Conservation (phyloP, 805 yeast genomes). For the Candida yuanshanica region DNA sequence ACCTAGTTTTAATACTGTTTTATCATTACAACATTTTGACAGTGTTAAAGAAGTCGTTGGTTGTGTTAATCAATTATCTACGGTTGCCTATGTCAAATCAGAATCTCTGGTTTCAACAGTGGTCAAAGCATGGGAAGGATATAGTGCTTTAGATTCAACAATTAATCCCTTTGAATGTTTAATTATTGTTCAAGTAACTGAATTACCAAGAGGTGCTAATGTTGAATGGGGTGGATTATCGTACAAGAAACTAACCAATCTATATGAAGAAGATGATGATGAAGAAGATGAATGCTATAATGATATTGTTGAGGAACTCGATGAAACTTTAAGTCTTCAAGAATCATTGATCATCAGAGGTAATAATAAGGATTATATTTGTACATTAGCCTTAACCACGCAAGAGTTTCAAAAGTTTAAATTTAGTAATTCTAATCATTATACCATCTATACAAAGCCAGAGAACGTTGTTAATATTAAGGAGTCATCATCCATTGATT, state of each 20-base stretch:
- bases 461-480: slow-evolving; percentile 2
- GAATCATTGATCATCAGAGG: slow-evolving; percentile 7
- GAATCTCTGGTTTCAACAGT: slow-evolving; percentile 26
- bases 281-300: slow-evolving; percentile 23
- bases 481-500: slow-evolving; percentile 17
- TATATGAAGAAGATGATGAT: slow-evolving; percentile 39
- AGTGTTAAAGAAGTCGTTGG: slow-evolving; percentile 54
- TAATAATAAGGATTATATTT: slow-evolving; percentile 14
- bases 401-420: slow-evolving; percentile 10
- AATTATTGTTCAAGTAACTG: slow-evolving; percentile 48
- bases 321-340: neutral
- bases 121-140: slow-evolving; percentile 40
- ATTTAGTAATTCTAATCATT: slow-evolving; percentile 12
- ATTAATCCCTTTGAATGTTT: slow-evolving; percentile 26
- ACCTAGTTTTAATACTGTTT: slow-evolving; percentile 34
- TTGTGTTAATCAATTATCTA: slow-evolving; percentile 37
- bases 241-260: slow-evolving; percentile 30
- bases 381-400: slow-evolving; percentile 15
- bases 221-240: slow-evolving; percentile 75
- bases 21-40: slow-evolving; percentile 72
- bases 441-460: slow-evolving; percentile 20
- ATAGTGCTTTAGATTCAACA: slow-evolving; percentile 25
- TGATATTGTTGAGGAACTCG: slow-evolving; percentile 6
- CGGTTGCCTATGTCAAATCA: slow-evolving; percentile 51
- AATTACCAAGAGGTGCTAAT: slow-evolving; percentile 56